A percentile compares a stretch with the other conserved stretches of the same genome.
phyloP scores from a whole-genome alignment of 306 rosid genomes.

The Cucurbita maxima region DNA sequence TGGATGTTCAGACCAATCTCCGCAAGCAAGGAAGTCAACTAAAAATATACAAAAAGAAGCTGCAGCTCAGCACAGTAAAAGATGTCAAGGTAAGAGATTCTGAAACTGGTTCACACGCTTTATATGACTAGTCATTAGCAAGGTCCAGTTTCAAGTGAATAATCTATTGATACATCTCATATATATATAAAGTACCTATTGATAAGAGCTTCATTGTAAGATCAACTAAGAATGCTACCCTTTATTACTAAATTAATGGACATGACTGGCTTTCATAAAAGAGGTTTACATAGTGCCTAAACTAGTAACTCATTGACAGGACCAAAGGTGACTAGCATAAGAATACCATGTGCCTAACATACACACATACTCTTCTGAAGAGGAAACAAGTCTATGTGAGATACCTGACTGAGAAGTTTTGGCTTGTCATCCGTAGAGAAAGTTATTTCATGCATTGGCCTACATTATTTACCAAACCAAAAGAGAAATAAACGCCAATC shows the following conservation, averaged over 20 bases:
- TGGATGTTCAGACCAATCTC: constrained; percentile 93
- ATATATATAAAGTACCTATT: neutral
- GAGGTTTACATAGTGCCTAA: neutral
- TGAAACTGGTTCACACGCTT: neutral
- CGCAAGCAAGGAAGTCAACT: constrained; percentile 94
- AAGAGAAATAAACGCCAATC: constrained; percentile 3
- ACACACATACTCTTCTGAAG: neutral
- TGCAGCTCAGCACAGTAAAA: neutral
- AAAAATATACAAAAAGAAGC: constrained; percentile 15
- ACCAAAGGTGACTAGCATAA: neutral
- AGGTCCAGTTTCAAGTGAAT: neutral
- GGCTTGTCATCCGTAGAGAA: constrained; percentile 93
- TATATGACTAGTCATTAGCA: neutral
- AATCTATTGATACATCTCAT: neutral
- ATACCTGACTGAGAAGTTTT: constrained; percentile 95
- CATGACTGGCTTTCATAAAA: neutral
- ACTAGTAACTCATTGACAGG: neutral
- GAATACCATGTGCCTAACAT: neutral
- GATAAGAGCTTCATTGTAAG: neutral
- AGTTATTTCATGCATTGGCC: constrained; percentile 99
- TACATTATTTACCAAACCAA: constrained; percentile 32
- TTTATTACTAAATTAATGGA: neutral
- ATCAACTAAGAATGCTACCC: neutral
- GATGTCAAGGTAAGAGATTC: neutral
- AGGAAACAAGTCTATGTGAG: neutral